phyloP scores from a whole-genome alignment of 2,329 filamentous ascomycete species.

The Clonostachys sp. region DNA sequence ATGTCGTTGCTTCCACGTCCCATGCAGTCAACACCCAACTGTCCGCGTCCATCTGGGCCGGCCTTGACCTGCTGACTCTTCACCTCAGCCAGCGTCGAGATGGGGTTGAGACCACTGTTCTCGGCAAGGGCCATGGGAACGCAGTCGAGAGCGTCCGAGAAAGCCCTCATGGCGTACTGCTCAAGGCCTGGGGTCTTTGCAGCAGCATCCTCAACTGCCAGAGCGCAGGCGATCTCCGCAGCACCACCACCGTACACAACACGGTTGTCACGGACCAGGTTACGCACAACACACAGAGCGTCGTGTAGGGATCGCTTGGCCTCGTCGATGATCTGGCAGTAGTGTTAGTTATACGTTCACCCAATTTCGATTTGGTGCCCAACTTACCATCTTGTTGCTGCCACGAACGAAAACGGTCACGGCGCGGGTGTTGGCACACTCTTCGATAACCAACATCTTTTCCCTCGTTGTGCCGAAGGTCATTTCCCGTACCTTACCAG shows the following conservation, averaged over 20 bases:
- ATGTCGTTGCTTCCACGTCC: conserved; percentile 91
- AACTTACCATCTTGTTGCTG: conserved; percentile 95
- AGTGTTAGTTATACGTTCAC: conserved; percentile 8
- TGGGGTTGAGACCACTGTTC: conserved; percentile 94
- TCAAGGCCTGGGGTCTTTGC: conserved; percentile 94
- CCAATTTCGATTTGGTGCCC: background rate
- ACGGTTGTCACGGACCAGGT: conserved; percentile 91
- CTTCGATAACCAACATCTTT: conserved; percentile 99
- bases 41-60: conserved; percentile 39
- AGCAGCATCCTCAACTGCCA: conserved; percentile 93
- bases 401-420: conserved; percentile 95
- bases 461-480: conserved; percentile 95
- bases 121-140: conserved; percentile 95
- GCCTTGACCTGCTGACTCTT: conserved; percentile 96
- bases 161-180: conserved; percentile 98
- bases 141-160: conserved; percentile 88
- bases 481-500: conserved; percentile 90
- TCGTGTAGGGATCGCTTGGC: conserved; percentile 97
- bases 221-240: conserved; percentile 92
- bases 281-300: conserved; percentile 94
- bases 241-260: conserved; percentile 97
- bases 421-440: conserved; percentile 95
- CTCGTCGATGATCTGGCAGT: conserved; percentile 85
- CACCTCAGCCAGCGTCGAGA: conserved; percentile 89
- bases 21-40: conserved; percentile 97